Percentiles rank a stretch among this genome's conserved stretches.
Conservation (phyloP, 306 rosid genomes). For the Lithocarpus polystachyus region DNA sequence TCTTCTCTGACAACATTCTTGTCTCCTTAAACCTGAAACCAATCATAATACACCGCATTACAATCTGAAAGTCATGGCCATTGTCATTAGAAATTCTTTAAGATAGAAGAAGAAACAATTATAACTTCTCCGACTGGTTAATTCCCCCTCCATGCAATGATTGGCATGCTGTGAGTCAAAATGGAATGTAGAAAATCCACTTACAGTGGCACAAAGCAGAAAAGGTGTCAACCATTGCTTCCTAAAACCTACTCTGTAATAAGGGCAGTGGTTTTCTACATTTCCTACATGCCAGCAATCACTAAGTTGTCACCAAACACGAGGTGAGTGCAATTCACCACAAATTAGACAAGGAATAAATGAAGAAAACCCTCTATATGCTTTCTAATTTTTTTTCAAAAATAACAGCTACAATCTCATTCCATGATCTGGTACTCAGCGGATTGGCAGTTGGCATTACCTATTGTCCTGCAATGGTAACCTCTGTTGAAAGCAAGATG, state of each 20-base stretch:
- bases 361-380: background rate
- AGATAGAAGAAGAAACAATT: background rate
- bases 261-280: conserved; percentile 24
- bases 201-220: background rate
- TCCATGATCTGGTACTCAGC: background rate
- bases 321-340: conserved; percentile 1
- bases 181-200: background rate
- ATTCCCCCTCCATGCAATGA: background rate
- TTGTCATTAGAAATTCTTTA: background rate
- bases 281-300: conserved; percentile 11
- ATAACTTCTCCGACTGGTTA: background rate
- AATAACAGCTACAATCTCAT: too few species aligned
- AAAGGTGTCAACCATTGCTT: background rate
- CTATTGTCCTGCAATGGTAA: background rate
- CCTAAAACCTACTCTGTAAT: background rate
- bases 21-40: conserved; percentile 2
- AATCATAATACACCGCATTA: conserved; percentile 2
- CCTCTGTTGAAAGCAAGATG: background rate
- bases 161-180: background rate
- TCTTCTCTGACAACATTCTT: background rate
- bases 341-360: background rate
- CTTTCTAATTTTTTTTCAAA: background rate
- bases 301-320: conserved; percentile 6
- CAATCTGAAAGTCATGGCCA: background rate
- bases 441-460: background rate